Evolutionary conservation across 2,329 filamentous ascomycete genomes (phyloP), one percentile per base, ranked within the genome.

Genomic region (Ramichloridium luteum): DNA sequence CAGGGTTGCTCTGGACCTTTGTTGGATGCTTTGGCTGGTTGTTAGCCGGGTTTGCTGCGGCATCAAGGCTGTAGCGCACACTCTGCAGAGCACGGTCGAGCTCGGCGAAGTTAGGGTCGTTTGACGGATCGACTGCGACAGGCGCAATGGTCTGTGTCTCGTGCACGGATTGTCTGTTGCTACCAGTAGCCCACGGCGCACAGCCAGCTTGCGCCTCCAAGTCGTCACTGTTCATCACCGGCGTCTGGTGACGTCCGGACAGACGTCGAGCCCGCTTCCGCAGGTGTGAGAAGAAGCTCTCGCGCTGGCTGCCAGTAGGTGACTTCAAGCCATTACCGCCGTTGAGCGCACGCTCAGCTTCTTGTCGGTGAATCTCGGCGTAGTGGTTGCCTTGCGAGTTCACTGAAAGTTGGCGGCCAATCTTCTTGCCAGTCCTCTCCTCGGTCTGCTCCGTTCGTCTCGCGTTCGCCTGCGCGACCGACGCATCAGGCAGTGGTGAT

Each of bases 211-310:
- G 86, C n/a, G 85, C 80, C 56, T 96, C 90, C 32, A 93, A 65
- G 50, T 96, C 88, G 46, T 94, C 86, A 34, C 77, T 76, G 26
- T 70, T 74, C 6, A 84, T 80, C 36, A 80, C 74, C 5, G 83
- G 78, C 10, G 76, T 77, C 53, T 88, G 82, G 51, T 93, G 85
- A 35, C 88, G 77, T 28, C 90, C 90, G 15, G 90, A 98, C 38
- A 98, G 77, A 45, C 90, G 73, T 46, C 90, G 74, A 16, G 92
- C 90, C 31, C 88, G 78, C 60, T 98, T 98, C 35, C 90, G 74
- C 5, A 98, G 69, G 54, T 98, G 90, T 1, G 90, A 96, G 61
- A 98, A 98, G 65, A 98, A 98, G 57, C 90, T 84, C 57, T 98
- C 90, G 53, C 92, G 92, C 35, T 85, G 81, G 12, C 72, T 81